These are phyloP conservation scores for Carpinus viminea DNA, from an alignment of 306 rosid species.

Conservation along the genomic window DNA sequence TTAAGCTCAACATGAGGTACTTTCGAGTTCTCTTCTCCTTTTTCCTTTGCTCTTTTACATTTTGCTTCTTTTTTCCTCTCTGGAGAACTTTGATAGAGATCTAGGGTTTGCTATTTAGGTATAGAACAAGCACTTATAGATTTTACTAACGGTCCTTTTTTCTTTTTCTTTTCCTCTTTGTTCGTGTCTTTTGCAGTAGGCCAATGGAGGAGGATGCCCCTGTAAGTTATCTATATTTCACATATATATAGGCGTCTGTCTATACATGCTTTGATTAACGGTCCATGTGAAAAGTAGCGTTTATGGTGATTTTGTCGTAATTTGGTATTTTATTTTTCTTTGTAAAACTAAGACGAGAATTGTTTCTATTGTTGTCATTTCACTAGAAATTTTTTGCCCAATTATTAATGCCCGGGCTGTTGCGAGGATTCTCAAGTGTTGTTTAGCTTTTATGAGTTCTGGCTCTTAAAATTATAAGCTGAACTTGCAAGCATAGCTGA, in stretches of 20 bases:
- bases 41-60: not conserved
- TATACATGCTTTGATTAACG: not conserved
- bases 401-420: not conserved
- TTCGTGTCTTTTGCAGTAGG: conserved; percentile 1
- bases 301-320: not conserved
- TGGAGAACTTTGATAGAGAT: not conserved
- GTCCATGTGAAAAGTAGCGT: not conserved
- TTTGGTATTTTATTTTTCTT: not conserved
- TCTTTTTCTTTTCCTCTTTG: not conserved
- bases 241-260: no score
- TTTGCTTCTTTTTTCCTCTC: not conserved
- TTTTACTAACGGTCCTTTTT: not conserved
- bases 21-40: not conserved
- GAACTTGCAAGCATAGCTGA: not conserved
- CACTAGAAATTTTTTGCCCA: not conserved
- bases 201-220: conserved; percentile 12
- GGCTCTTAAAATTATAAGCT: not conserved
- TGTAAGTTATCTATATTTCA: conserved; percentile 3
- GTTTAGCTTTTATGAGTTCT: not conserved
- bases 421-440: not conserved
- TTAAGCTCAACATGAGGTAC: conserved; percentile 1
- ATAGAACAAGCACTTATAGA: not conserved
- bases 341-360: not conserved
- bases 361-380: not conserved
- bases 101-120: conserved; percentile 4